Evolutionary conservation across 805 yeast genomes (phyloP), one percentile per base, ranked within the genome.

Genomic region (Metschnikowia koreensis): DNA sequence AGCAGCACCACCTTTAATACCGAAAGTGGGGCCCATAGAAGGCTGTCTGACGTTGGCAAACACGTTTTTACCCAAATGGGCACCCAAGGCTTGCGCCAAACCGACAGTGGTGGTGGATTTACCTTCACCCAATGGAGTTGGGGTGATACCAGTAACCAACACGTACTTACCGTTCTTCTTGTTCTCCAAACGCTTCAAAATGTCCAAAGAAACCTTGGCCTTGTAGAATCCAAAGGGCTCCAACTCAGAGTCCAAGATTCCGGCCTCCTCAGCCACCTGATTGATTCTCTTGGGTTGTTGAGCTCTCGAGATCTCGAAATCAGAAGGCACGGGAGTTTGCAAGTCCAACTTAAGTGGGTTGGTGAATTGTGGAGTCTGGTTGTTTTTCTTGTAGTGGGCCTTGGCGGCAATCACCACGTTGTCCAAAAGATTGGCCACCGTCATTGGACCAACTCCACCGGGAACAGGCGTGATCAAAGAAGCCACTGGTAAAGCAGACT

Each of bases 401-500:
- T 83, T 78, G 38, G 94, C 92, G 47, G 92, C 86, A 50, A 75
- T 70, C 38, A 83, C 73, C 29, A 87, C 91, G 66, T 88, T 88
- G 58, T 82, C 83, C 67, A 86, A 81, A 51, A 88, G 74, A 82
- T 85, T 84, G 28, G 94, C 94, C 43, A 88, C 93, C 12, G 96
- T 88, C 96, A 88, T 88, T 65, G 96, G 96, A 47, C 96, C 96
- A 57, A 88, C 96, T 59, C 96, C 96, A 66, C 96, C 96, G 47
- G 96, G 96, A 52, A 88, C 96, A 9, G 96, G 96, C n/a, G 96
- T 88, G 57, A 87, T 75, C 60, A 78, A 76, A 7, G 84, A 75
- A 5, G 91, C 84, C 57, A 75, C 80, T 47, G 73, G 70, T 38
- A 71, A 66, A 50, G 85, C 82, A 37, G 78, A 70, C 44, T 77